Base-by-base conservation (phyloP, 768 basidiomycete genomes). In the Tremella yokohamensis region DNA sequence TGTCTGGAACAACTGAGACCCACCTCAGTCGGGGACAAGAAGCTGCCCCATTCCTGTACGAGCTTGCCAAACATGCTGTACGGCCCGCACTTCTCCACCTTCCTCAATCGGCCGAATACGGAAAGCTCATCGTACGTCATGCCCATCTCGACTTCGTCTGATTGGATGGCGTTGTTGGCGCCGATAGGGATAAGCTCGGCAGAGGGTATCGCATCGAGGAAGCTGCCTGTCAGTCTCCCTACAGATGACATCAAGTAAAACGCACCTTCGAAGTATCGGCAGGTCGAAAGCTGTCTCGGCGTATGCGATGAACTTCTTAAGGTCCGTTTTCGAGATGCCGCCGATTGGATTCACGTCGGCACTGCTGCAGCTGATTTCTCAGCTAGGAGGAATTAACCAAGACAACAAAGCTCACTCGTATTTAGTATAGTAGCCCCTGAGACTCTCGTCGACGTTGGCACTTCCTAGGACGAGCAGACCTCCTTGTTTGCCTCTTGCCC, bases 331-430 rank as follows among this genome's bases (percentile, higher is more conserved):
- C 75, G 90, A 94, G 73, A 99, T 97, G 0, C 88, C 90, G 1
- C 96, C 96, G 60, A 99, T 99, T 2, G 96, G 96, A 76, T 99
- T 99, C 71, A 99, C 85, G 74, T 99, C 96, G 59, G 96, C 96
- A 86, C 75, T 61, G 24, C 74, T 75, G 60, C 75, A 74, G 54
- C 65, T 68, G 29, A 55, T 25, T 8, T 1, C 11, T 13, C 48
- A 48, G 53, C 12, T 37, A 16, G n/a, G n/a, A 15, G 42, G 4
- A 4, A 45, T n/a, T 8, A 6, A n/a, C 25, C 39, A 18, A 48
- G 39, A n/a, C 2, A 37, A 2, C 7, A 61, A 34, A 34, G 29
- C 74, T 58, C 87, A 98, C 74, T 99, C 96, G 73, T 98, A 98
- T 79, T 99, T 98, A 0, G 96, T 99, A 59, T 96, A 79, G 76